Evolutionary conservation across 1,284 basidiomycete species (phyloP), one percentile per base, ranked within the genome.

Genomic region (Fomes fomentarius): DNA sequence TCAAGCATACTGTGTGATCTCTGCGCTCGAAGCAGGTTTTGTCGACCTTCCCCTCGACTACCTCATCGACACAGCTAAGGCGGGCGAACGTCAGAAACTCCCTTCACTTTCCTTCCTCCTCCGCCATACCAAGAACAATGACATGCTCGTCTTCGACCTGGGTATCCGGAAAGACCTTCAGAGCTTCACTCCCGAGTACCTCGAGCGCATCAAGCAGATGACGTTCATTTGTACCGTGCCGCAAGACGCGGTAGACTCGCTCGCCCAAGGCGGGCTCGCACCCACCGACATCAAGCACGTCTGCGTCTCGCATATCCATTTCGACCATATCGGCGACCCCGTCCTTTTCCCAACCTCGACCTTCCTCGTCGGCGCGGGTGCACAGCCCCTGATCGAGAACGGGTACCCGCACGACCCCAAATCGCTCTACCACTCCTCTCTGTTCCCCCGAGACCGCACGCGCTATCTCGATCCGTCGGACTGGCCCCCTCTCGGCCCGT

Each of bases 21-120:
- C 82, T 34, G 80, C 77, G 0, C 74, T 84, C 28, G 76, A 82
- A 53, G 76, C 75, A 0, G 80, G 82, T 12, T 61, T 68, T 15
- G 66, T 81, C 12, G 55, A 63, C 25, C 53, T 81, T 15, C 63
- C 72, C 0, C 61, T 73, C n/a, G 64, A 71, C 14, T 68, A 68
- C 50, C 62, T 80, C 42, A 63, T 82, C 22, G 74, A 74, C 25
- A 71, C 69, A 17, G 69, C 68, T 1, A 52, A 60, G 8, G 35
- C 49, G 4, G 65, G 69, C 22, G 69, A 69, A 19, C 49, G 54
- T 1, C 19, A 11, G 2, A 42, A 35, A 24, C 34, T 54, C 24
- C 83, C 80, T 10, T 75, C 78, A 3, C 73, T 84, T 41, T 69
- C 75, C 3, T 84, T 83, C 66, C 73, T 76, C 45, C 66, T 85